Evolutionary conservation across 768 basidiomycete genomes (phyloP).

Genomic region (Trametes cubensis): DNA sequence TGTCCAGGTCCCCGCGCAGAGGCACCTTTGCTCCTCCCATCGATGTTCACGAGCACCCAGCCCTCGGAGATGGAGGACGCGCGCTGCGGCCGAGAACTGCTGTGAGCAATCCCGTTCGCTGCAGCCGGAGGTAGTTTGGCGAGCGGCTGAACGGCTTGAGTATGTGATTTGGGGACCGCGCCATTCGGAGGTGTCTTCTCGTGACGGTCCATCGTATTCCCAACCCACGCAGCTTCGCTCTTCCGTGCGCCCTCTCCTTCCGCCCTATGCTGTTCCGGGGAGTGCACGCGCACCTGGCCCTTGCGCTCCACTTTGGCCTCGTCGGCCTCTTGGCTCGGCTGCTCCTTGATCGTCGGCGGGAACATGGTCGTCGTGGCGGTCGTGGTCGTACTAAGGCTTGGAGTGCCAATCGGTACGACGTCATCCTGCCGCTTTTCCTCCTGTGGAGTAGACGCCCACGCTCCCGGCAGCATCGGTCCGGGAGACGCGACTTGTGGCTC

Average conservation of each 20-base stretch:
- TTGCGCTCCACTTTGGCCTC: slow-evolving; percentile 10
- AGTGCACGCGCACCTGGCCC: slow-evolving; percentile 47
- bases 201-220: slow-evolving; percentile 42
- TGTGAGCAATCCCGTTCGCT: slow-evolving; percentile 2
- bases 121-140: background rate
- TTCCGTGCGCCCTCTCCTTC: slow-evolving; percentile 49
- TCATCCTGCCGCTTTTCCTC: slow-evolving; percentile 43
- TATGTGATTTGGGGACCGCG: slow-evolving; percentile 10
- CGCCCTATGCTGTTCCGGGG: slow-evolving; percentile 53
- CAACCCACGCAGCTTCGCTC: slow-evolving; percentile 66
- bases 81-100: slow-evolving; percentile 3
- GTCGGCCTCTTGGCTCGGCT: slow-evolving; percentile 27
- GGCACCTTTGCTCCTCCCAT: slow-evolving; percentile 19
- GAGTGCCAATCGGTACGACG: slow-evolving; percentile 19
- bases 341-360: slow-evolving; percentile 30
- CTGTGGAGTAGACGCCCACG: slow-evolving; percentile 58
- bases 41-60: slow-evolving; percentile 37
- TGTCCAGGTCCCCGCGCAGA: background rate
- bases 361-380: slow-evolving; percentile 23
- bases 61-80: slow-evolving; percentile 28
- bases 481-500: slow-evolving; percentile 28
- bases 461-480: slow-evolving; percentile 50
- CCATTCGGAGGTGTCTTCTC: slow-evolving; percentile 4
- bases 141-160: background rate
- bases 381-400: slow-evolving; percentile 11